Percentiles rank a stretch among this genome's conserved stretches.
Conservation (phyloP, 257 asterid species). For the Ajuga chamaepitys region DNA sequence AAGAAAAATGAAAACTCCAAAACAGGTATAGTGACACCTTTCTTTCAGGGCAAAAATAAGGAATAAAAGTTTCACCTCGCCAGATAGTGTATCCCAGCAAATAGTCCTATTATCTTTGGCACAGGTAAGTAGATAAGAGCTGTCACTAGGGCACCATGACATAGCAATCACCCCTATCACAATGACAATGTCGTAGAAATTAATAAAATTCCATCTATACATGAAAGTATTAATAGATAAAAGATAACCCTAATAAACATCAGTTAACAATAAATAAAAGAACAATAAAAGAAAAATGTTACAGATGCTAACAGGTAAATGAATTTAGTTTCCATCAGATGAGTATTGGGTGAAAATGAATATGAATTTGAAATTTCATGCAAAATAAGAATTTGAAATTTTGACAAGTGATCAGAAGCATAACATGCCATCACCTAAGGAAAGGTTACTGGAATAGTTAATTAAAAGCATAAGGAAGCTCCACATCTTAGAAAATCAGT, state of each 20-base stretch:
- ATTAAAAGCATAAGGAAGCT: neutral
- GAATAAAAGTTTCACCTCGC: slow-evolving; percentile 52
- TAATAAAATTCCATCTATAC: neutral
- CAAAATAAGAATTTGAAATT: neutral
- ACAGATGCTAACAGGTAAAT: slow-evolving; percentile 4
- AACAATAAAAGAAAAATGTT: neutral
- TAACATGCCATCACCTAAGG: neutral
- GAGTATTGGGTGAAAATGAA: neutral
- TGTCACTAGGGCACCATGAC: slow-evolving; percentile 98
- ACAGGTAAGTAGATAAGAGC: slow-evolving; percentile 94
- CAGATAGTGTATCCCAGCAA: slow-evolving; percentile 90
- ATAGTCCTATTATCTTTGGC: slow-evolving; percentile 98
- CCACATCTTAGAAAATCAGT: neutral
- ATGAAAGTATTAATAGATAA: neutral
- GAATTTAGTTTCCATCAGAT: neutral
- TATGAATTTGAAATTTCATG: neutral
- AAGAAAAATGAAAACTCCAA: neutral
- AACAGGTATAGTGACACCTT: neutral
- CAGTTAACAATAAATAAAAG: neutral
- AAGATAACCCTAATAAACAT: neutral
- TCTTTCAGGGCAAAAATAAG: neutral
- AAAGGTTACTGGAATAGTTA: neutral
- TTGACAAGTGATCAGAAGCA: neutral
- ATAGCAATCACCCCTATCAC: slow-evolving; percentile 88
- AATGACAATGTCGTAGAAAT: slow-evolving; percentile 1